These are phyloP conservation scores for Aplosporella prunicola DNA, from an alignment of 2,329 filamentous ascomycete species.

Conservation along the genomic window DNA sequence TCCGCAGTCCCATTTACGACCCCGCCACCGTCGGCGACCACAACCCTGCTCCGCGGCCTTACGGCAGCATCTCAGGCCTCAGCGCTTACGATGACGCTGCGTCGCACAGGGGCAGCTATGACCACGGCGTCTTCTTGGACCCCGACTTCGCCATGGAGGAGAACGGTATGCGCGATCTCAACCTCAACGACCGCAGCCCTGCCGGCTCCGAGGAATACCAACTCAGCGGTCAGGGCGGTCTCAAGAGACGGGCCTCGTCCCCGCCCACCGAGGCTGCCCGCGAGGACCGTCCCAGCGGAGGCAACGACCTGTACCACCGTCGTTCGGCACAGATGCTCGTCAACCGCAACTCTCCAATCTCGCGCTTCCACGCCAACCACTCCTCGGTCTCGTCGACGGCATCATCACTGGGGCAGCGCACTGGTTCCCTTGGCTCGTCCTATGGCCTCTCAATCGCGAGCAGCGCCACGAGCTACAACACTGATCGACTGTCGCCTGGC, in stretches of 20 bases:
- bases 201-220: conserved; percentile 36
- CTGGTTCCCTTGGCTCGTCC: conserved; percentile 54
- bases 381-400: conserved; percentile 53
- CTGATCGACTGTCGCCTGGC: conserved; percentile 51
- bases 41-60: conserved; percentile 29
- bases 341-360: conserved; percentile 44
- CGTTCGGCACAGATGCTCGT: conserved; percentile 47
- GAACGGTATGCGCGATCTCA: conserved; percentile 40
- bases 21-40: conserved; percentile 19
- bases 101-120: conserved; percentile 52
- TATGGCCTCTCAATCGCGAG: conserved; percentile 51
- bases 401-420: conserved; percentile 52
- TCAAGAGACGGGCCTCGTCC: conserved; percentile 56
- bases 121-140: conserved; percentile 46
- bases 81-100: conserved; percentile 40
- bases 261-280: conserved; percentile 48
- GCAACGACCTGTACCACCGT: conserved; percentile 44
- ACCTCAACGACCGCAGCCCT: conserved; percentile 45
- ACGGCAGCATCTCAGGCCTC: conserved; percentile 39
- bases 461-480: conserved; percentile 56
- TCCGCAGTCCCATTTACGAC: conserved; percentile 35
- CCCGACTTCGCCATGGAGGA: conserved; percentile 47
- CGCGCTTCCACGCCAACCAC: conserved; percentile 46
- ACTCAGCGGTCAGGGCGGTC: conserved; percentile 40
- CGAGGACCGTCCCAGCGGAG: conserved; percentile 36